Evolutionary conservation across 805 yeast genomes (phyloP), one percentile per base, ranked within the genome.

Genomic region (Candida berthetii): DNA sequence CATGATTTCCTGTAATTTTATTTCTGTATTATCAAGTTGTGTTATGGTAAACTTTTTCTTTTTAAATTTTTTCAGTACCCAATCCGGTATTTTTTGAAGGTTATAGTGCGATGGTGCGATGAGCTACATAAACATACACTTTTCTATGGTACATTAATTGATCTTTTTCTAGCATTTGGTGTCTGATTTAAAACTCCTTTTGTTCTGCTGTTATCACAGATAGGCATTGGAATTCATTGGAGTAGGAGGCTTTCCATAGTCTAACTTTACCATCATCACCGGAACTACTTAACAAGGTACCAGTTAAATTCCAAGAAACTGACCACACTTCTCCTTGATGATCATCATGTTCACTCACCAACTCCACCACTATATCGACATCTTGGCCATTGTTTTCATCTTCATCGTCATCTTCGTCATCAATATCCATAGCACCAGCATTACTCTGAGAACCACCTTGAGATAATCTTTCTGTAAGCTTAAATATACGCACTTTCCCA

Each of bases 191-290:
- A 27, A 27, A 34, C 18, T 32, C 43, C 32, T 44, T 52, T 41
- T 62, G 62, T 45, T 79, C 82, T 18, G 85, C 83, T 42, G 82
- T 72, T 22, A 85, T 77, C 17, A 88, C 90, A 46, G 96, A 87
- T 79, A 91, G 80, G 60, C 96, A 89, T 63, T 84, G 88, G 74
- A 89, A 93, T 54, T 85, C 86, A 53, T 85, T 85, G 44, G 83
- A 75, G 58, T 85, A 87, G 29, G 86, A 79, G 19, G 96, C 76
- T 62, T 91, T 93, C 96, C 98, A 93, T 49, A 93, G 71, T 52
- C 96, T 69, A 6, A 91, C 82, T 48, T 82, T 80, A 3, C 97
- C 97, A 58, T 93, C 98, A 57, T 90, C 97, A 16, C 99, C 98
- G 6, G 97, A 88, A 37, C 93, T 82, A 50, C 96, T 85, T 47